Base-by-base conservation (phyloP, 345 rosid species). In the Euclidium syriacum region DNA sequence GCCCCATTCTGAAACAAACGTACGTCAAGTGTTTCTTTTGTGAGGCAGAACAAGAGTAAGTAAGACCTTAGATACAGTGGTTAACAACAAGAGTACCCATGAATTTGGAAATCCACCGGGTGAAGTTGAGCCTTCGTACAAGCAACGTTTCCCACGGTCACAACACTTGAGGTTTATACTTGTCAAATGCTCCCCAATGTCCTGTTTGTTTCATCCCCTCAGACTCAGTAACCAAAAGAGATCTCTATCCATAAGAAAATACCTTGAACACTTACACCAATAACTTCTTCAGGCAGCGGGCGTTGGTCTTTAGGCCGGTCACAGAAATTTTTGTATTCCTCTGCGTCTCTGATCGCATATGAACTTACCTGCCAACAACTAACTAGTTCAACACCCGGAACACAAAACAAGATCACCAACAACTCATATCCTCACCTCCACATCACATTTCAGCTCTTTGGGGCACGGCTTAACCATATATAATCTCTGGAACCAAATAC, bases 391-490 rank as follows among this genome's bases (percentile, higher is more conserved):
- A 27, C 10, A 58, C 27, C 42, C 29, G 11, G 0, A 58, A 27
- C 2, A 39, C 23, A 51, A 5, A 40, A 44, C 27, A 73, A 62
- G 20, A 34, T 54, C 30, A 34, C 16, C 16, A 64, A 4, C 12
- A 81, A 60, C 91, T 84, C 50, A 75, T 68, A 42, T 39, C 52
- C 81, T 52, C 52, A 91, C 96, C 90, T 91, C 92, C 22, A 88
- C 95, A 66, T 88, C 96, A 40, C 98, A 91, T 78, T 88, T 88
- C 60, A 85, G 54, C 72, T 91, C 96, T 67, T 91, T 91, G 4
- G 92, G 90, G 74, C 96, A 91, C 4, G 92, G 96, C 81, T 85
- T 91, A 64, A 88, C 96, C 88, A 88, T 71, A 73, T 77, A 80
- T 61, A 86, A 85, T 73, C 98, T 83, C 96, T 88, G 82, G 59